Percentiles rank a stretch among this genome's conserved stretches.
Conservation (phyloP, 192 early-diverging fungal species). For the Podila minutissima region DNA sequence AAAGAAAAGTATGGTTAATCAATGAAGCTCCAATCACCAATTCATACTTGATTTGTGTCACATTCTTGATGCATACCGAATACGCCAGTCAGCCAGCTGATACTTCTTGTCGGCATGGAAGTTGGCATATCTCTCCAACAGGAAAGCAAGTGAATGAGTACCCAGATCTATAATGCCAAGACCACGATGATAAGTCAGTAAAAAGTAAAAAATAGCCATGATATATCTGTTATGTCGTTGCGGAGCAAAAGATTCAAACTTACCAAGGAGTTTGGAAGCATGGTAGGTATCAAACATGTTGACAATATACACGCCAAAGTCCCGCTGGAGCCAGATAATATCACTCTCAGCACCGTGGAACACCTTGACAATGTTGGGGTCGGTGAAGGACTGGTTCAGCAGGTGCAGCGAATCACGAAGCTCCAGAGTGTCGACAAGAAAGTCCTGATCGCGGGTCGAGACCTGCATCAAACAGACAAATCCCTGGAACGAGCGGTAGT, state of each 20-base stretch:
- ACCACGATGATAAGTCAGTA: neutral
- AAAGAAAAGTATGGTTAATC: constrained; percentile 1
- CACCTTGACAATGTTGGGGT: constrained; percentile 89
- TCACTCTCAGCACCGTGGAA: constrained; percentile 98
- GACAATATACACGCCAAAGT: constrained; percentile 97
- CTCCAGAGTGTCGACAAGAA: constrained; percentile 87
- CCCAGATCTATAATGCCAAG: constrained; percentile 61
- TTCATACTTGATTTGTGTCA: neutral
- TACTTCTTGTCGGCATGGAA: constrained; percentile 91
- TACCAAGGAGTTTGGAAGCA: constrained; percentile 84
- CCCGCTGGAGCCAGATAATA: constrained; percentile 96
- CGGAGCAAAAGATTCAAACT: neutral
- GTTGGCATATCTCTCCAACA: constrained; percentile 83
- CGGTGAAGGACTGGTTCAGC: constrained; percentile 88
- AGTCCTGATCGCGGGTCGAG: constrained; percentile 89
- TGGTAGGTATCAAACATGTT: constrained; percentile 98
- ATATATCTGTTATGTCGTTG: no score
- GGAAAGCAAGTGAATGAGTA: constrained; percentile 82
- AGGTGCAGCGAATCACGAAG: constrained; percentile 75
- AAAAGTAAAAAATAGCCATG: neutral
- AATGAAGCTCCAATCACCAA: neutral
- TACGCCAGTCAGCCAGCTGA: constrained; percentile 98
- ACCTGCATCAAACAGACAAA: constrained; percentile 96
- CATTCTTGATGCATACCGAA: constrained; percentile 62
- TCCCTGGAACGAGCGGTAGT: constrained; percentile 95